Conservation (phyloP, 2,329 filamentous ascomycete species). For the Huntiella moniliformis region DNA sequence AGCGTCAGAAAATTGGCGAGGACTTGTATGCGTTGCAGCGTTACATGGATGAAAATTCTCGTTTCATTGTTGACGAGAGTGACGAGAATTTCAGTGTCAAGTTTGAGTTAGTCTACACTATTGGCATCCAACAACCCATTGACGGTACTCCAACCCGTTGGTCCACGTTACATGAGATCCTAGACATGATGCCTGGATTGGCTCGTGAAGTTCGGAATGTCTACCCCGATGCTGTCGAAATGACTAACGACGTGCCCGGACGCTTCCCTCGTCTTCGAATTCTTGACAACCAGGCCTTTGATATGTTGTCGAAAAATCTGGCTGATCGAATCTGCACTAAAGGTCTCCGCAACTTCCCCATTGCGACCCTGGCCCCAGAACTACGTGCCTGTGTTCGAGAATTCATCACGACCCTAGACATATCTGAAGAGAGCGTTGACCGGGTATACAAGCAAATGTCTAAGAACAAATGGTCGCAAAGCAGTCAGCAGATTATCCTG, state of each 20-base stretch:
- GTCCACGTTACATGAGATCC: constrained; percentile 32
- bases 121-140: constrained; percentile 31
- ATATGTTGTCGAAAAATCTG: constrained; percentile 13
- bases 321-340: constrained; percentile 23
- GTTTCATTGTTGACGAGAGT: constrained; percentile 46
- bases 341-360: constrained; percentile 25
- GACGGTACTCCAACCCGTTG: constrained; percentile 38
- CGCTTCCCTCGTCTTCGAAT: constrained; percentile 32
- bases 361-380: constrained; percentile 19
- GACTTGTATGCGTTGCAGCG: constrained; percentile 23
- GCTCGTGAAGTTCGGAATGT: constrained; percentile 16
- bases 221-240: constrained; percentile 24
- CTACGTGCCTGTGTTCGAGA: constrained; percentile 19
- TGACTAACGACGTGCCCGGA: constrained; percentile 17
- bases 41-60: constrained; percentile 24
- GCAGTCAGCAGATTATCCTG: constrained; percentile 21
- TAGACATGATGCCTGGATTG: constrained; percentile 23
- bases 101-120: constrained; percentile 45
- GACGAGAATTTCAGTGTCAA: constrained; percentile 43
- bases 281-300: constrained; percentile 19
- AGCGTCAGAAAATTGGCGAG: constrained; percentile 14
- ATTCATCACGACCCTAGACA: constrained; percentile 25
- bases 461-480: constrained; percentile 18
- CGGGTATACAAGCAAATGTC: constrained; percentile 17
- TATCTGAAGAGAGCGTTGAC: constrained; percentile 20